A percentile compares a stretch with the other conserved stretches of the same genome.
These are phyloP conservation scores for Pythium aquatile DNA, from an alignment of 352 stramenopile genomes.

Conservation along the genomic window DNA sequence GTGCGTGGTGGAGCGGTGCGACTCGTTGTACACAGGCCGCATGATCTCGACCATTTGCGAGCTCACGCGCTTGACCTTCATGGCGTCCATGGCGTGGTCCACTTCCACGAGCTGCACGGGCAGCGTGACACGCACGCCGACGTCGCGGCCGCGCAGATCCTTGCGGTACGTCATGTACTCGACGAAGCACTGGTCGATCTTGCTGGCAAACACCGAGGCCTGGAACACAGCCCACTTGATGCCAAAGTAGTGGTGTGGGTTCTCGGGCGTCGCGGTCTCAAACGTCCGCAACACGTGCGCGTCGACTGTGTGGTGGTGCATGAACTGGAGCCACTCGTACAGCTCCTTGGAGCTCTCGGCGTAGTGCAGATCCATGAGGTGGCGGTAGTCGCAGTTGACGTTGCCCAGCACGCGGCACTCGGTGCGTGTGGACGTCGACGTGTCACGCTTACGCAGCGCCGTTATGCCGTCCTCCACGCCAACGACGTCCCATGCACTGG, in stretches of 20 bases:
- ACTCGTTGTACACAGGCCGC: slow-evolving; percentile 25
- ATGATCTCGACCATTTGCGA: slow-evolving; percentile 59
- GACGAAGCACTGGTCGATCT: slow-evolving; percentile 69
- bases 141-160: slow-evolving; percentile 54
- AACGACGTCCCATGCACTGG: slow-evolving; percentile 15
- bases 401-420: slow-evolving; percentile 57
- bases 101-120: slow-evolving; percentile 63
- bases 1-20: slow-evolving; percentile 31
- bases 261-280: slow-evolving; percentile 43
- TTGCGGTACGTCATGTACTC: slow-evolving; percentile 74
- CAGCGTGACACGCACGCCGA: slow-evolving; percentile 68
- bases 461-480: slow-evolving; percentile 14
- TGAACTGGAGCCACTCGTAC: slow-evolving; percentile 69
- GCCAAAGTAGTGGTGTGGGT: slow-evolving; percentile 59
- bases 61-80: slow-evolving; percentile 55
- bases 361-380: slow-evolving; percentile 73
- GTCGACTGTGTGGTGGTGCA: slow-evolving; percentile 64
- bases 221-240: slow-evolving; percentile 82
- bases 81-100: slow-evolving; percentile 40
- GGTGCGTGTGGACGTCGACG: not conserved
- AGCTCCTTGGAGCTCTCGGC: slow-evolving; percentile 49
- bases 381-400: slow-evolving; percentile 57
- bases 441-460: slow-evolving; percentile 5
- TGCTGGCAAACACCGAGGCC: slow-evolving; percentile 53
- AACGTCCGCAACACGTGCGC: slow-evolving; percentile 70